Evolutionary conservation across 768 basidiomycete genomes (phyloP), one percentile per base, ranked within the genome.

Genomic region (Pleurotus eryngii): DNA sequence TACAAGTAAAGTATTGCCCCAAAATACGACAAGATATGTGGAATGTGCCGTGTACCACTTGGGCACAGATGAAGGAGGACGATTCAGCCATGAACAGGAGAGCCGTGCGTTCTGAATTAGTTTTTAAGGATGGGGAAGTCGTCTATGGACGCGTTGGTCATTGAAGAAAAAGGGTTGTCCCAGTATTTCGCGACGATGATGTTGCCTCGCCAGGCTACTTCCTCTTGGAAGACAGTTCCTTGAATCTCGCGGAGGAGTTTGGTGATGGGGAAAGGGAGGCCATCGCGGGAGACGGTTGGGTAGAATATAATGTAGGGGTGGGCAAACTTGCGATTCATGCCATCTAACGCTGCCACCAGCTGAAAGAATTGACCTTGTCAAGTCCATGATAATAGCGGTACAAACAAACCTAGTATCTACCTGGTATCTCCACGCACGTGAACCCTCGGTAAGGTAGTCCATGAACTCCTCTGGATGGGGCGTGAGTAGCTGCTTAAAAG

Each of bases 391-490:
- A 86, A 75, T 89, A 57, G 9, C 46, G 46, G 55, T 42, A 35
- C 30, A 35, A 35, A 45, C 76, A 63, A 60, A 89, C 89, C 72
- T 87, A 81, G 67, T 82, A 89, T 64, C 81, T 80, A 89, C 89
- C 72, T 87, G 82, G 67, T 82, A 89, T 64, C 81, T 81, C 89
- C 90, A 91, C 11, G 85, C 81, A 55, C 83, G 79, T 15, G 82
- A 71, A 30, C 84, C 85, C 57, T 90, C 87, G 65, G 87, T 88
- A 63, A 92, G 84, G 78, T 81, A 63, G 60, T 92, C 89, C 90
- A 92, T 92, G 66, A 87, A 83, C 43, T 89, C 81, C 69, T 92
- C 89, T 8, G 90, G 90, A 67, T 92, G 90, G 0, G 90, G 90
- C 76, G 89, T 80, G 51, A 85, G 84, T 48, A 82, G 72, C 27